These are phyloP conservation scores for Malbranchea cinnamomea DNA, from an alignment of 2,329 filamentous ascomycete genomes.

Conservation along the genomic window DNA sequence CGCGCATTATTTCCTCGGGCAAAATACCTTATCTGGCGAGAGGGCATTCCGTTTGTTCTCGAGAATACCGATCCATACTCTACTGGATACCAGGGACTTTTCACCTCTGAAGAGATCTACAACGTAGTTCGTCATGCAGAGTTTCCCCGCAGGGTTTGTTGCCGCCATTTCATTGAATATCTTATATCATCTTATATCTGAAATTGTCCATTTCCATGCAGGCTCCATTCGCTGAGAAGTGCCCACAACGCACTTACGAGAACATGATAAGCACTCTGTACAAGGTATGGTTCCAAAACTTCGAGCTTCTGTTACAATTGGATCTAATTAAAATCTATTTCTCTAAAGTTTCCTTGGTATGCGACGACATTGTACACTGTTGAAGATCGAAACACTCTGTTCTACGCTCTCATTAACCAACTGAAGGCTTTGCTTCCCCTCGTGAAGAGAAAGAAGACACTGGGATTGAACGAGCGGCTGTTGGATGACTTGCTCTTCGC, in stretches of 20 bases:
- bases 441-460: conserved; percentile 29
- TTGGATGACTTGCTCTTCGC: conserved; percentile 25
- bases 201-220: conserved; percentile 12
- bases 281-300: conserved; percentile 24
- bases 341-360: conserved; percentile 36
- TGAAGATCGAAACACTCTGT: conserved; percentile 32
- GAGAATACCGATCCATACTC: conserved; percentile 29
- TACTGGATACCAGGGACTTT: conserved; percentile 36
- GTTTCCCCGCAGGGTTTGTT: conserved; percentile 34
- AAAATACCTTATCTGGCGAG: conserved; percentile 34
- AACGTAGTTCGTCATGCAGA: conserved; percentile 33
- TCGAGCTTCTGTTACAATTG: too few species aligned
- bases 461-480: conserved; percentile 26
- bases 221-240: conserved; percentile 36
- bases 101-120: conserved; percentile 36
- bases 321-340: conserved; percentile 8
- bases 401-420: conserved; percentile 25
- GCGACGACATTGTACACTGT: conserved; percentile 31
- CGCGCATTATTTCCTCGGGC: conserved; percentile 36
- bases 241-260: conserved; percentile 39
- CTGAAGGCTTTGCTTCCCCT: conserved; percentile 50
- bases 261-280: conserved; percentile 35
- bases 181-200: conserved; percentile 3
- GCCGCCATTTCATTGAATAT: background rate
- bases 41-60: conserved; percentile 19